Evolutionary conservation across 2,329 filamentous ascomycete species (phyloP).

Genomic region (Berkeleyomyces basicola): DNA sequence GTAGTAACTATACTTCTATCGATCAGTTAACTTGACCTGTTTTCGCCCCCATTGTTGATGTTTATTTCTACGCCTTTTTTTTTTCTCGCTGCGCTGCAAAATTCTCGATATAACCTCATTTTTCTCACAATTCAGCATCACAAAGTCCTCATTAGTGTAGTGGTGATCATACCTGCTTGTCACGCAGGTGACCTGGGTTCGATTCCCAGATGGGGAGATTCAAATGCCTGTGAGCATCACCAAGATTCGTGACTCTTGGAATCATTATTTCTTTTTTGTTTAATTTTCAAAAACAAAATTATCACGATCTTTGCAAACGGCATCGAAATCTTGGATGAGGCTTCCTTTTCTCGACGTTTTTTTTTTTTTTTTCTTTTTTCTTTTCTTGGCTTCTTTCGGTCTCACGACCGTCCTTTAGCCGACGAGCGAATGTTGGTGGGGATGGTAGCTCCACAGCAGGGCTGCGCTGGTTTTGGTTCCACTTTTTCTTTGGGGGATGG

Average conservation of each 20-base stretch:
- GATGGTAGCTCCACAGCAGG: too few relatives aligned
- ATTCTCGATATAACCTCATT: neutral
- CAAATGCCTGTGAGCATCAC: neutral
- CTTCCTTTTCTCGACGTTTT: neutral
- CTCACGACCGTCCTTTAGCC: too few relatives aligned
- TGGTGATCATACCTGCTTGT: constrained; percentile 14
- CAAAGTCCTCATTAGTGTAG: constrained; percentile 12
- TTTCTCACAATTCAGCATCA: neutral
- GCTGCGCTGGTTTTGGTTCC: too few relatives aligned
- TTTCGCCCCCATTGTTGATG: too few relatives aligned
- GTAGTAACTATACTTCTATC: too few relatives aligned
- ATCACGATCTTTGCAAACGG: too few relatives aligned
- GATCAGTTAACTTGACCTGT: too few relatives aligned
- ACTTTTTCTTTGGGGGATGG: too few relatives aligned
- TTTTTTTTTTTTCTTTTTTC: neutral
- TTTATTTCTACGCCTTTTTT: too few relatives aligned
- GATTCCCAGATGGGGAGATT: constrained; percentile 13
- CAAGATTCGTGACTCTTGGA: neutral
- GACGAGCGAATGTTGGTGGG: too few relatives aligned
- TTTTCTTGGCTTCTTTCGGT: neutral
- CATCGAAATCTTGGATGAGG: too few relatives aligned
- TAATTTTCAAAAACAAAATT: neutral
- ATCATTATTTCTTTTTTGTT: neutral
- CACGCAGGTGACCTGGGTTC: constrained; percentile 14
- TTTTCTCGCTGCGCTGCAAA: too few relatives aligned